Conservation (phyloP, 2,329 filamentous ascomycete genomes). For the Acarospora socialis region DNA sequence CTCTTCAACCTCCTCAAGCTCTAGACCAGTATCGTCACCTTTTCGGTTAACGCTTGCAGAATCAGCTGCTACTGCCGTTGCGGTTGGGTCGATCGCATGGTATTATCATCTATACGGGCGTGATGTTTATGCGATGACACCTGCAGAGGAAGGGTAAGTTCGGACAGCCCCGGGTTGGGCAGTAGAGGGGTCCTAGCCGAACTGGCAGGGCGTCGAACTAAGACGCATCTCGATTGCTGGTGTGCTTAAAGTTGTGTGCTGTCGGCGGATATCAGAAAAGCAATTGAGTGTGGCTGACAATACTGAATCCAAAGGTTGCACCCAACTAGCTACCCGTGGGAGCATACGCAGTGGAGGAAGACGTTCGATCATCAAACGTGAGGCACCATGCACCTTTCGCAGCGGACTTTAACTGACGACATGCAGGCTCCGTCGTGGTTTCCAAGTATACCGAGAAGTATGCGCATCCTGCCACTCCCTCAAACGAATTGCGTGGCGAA, state of each 20-base stretch:
- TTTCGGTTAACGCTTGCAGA: slow-evolving; percentile 78
- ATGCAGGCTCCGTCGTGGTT: slow-evolving; percentile 86
- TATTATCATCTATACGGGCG: slow-evolving; percentile 95
- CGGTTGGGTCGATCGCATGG: slow-evolving; percentile 83
- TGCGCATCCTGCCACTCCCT: slow-evolving; percentile 97
- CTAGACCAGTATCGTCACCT: slow-evolving; percentile 49
- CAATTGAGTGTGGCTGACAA: slow-evolving; percentile 16
- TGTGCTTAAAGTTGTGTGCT: slow-evolving; percentile 17
- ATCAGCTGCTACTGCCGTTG: slow-evolving; percentile 70
- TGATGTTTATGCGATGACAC: slow-evolving; percentile 68
- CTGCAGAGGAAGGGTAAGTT: slow-evolving; percentile 95
- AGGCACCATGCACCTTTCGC: slow-evolving; percentile 29
- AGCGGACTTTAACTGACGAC: slow-evolving; percentile 16
- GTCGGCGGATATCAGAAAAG: slow-evolving; percentile 18
- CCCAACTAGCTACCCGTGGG: slow-evolving; percentile 86
- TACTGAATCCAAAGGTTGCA: slow-evolving; percentile 53
- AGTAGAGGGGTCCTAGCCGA: too few species aligned
- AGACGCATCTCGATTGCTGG: slow-evolving; percentile 10
- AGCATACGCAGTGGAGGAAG: slow-evolving; percentile 80
- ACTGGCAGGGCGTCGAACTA: too few species aligned
- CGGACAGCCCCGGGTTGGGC: too few species aligned
- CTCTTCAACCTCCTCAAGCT: slow-evolving; percentile 53
- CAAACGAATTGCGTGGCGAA: slow-evolving; percentile 81
- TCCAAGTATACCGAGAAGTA: slow-evolving; percentile 98
- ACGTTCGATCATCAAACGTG: slow-evolving; percentile 96